These are phyloP conservation scores for Suhomyces taliae DNA, from an alignment of 1,139 yeast species.

Conservation along the genomic window DNA sequence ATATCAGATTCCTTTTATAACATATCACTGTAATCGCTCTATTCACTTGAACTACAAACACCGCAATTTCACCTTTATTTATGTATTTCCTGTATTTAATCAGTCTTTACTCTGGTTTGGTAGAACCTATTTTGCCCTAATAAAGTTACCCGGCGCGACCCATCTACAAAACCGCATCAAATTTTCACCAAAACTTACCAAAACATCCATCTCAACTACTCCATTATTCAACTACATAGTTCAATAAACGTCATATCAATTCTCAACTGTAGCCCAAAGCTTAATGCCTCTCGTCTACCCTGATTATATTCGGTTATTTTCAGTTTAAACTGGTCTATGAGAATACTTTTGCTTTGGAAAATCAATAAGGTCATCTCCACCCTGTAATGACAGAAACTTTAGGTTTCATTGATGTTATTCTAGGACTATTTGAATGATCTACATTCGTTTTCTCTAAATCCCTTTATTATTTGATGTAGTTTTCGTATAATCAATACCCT, in stretches of 20 bases:
- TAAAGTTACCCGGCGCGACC: slow-evolving; percentile 5
- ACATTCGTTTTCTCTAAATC: slow-evolving; percentile 18
- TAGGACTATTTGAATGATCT: slow-evolving; percentile 47
- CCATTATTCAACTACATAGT: slow-evolving; percentile 1
- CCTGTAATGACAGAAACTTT: slow-evolving; percentile 32
- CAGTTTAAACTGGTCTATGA: slow-evolving; percentile 51
- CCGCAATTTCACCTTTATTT: not conserved
- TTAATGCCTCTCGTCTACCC: slow-evolving; percentile 53
- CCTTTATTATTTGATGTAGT: not conserved
- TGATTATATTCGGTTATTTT: slow-evolving; percentile 53
- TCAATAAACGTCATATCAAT: slow-evolving; percentile 8
- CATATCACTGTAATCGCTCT: not conserved
- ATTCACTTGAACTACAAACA: too few species aligned
- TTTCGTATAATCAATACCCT: too few species aligned
- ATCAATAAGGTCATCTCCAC: slow-evolving; percentile 50
- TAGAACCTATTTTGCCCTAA: not conserved
- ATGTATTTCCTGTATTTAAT: not conserved
- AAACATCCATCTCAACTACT: not conserved
- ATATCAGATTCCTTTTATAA: not conserved
- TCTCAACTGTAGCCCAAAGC: slow-evolving; percentile 30
- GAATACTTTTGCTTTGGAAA: slow-evolving; percentile 52
- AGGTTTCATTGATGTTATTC: slow-evolving; percentile 22
- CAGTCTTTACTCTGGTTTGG: not conserved
- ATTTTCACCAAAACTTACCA: not conserved
- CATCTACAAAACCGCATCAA: not conserved